phyloP scores from a whole-genome alignment of 257 asterid genomes.

The Solanum etuberosum region DNA sequence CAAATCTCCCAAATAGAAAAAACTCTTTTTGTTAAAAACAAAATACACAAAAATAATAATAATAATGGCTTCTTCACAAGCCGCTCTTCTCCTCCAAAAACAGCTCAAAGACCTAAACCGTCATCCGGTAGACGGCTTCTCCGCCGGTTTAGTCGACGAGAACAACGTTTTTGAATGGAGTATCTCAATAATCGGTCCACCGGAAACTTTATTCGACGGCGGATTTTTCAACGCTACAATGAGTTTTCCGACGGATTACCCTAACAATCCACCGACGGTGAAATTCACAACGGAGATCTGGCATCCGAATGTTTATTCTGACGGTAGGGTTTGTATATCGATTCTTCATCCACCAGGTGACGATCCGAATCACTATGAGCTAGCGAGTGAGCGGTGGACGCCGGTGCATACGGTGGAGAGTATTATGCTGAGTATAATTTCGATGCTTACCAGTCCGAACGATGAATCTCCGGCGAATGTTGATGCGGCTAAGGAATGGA shows the following conservation, averaged over 20 bases:
- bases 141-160: conserved; percentile 90
- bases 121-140: conserved; percentile 87
- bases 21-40: neutral
- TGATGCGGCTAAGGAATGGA: conserved; percentile 99
- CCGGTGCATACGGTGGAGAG: conserved; percentile 99
- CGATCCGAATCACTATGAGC: conserved; percentile 93
- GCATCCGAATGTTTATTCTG: conserved; percentile 95
- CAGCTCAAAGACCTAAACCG: conserved; percentile 86
- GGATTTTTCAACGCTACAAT: conserved; percentile 97
- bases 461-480: conserved; percentile 99
- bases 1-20: neutral
- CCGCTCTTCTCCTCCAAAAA: conserved; percentile 83
- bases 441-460: conserved; percentile 96
- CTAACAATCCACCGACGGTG: conserved; percentile 87
- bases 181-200: conserved; percentile 89
- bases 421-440: conserved; percentile 91
- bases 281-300: conserved; percentile 87
- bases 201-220: conserved; percentile 87
- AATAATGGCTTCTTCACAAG: conserved; percentile 54
- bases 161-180: conserved; percentile 86
- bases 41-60: neutral
- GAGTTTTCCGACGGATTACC: conserved; percentile 87
- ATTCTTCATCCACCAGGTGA: conserved; percentile 99
- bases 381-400: conserved; percentile 98
- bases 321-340: conserved; percentile 94